A percentile compares a stretch with the other conserved stretches of the same genome.
Conservation (phyloP, 805 yeast genomes). For the Ogataea siamensis region DNA sequence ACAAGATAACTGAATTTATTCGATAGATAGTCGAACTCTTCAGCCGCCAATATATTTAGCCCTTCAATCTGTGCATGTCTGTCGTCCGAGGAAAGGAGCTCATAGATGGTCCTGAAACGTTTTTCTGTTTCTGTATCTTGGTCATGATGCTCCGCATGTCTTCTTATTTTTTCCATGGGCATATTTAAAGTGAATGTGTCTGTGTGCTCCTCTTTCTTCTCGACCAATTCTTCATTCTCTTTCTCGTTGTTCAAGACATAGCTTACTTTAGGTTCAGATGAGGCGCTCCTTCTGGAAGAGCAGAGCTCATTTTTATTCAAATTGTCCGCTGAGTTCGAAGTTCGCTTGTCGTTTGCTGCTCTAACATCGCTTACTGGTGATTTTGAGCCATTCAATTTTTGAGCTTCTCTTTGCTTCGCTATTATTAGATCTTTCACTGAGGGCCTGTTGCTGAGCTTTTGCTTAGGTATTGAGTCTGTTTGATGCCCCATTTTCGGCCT, state of each 20-base stretch:
- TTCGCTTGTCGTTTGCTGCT: too few species aligned
- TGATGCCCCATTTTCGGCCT: slow-evolving; percentile 33
- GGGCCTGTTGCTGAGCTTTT: slow-evolving; percentile 34
- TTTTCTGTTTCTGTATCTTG: slow-evolving; percentile 22
- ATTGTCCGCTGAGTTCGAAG: too few species aligned
- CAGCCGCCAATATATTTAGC: slow-evolving; percentile 2
- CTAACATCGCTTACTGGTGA: too few species aligned
- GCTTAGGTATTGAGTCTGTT: slow-evolving; percentile 13
- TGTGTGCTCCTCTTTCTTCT: slow-evolving; percentile 17
- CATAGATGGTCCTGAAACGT: slow-evolving; percentile 24
- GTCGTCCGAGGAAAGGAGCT: slow-evolving; percentile 27
- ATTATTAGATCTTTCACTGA: slow-evolving; percentile 49
- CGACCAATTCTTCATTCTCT: slow-evolving; percentile 15
- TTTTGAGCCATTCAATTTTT: neutral
- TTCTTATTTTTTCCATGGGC: slow-evolving; percentile 12
- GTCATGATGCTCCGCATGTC: slow-evolving; percentile 5
- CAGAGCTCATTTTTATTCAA: slow-evolving; percentile 4
- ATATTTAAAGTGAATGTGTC: slow-evolving; percentile 19
- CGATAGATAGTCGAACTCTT: slow-evolving; percentile 10
- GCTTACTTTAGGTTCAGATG: slow-evolving; percentile 4
- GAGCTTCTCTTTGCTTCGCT: slow-evolving; percentile 38
- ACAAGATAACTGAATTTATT: slow-evolving; percentile 25
- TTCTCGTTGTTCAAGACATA: slow-evolving; percentile 7
- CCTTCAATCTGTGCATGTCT: slow-evolving; percentile 22
- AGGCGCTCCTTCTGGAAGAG: slow-evolving; percentile 7